These are phyloP conservation scores for Combretum micranthum DNA, from an alignment of 345 rosid species.

Conservation along the genomic window DNA sequence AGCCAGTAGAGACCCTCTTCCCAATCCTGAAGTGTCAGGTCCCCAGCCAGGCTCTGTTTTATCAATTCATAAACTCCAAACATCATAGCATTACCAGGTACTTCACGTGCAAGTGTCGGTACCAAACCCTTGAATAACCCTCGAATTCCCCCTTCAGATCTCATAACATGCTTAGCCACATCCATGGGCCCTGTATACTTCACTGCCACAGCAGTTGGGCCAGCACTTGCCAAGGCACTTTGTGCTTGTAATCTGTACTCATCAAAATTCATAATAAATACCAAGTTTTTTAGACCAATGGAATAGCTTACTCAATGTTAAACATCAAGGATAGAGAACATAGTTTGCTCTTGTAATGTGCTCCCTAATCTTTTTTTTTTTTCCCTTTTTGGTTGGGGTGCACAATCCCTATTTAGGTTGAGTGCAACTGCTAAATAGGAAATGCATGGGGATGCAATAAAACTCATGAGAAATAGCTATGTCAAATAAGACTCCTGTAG, in stretches of 20 bases:
- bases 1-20: slow-evolving; percentile 68
- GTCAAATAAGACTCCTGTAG: no score
- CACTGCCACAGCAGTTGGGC: slow-evolving; percentile 46
- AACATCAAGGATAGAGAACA: no score
- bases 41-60: slow-evolving; percentile 85
- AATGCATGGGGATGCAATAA: no score
- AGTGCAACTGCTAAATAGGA: no score
- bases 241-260: slow-evolving; percentile 88
- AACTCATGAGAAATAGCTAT: no score
- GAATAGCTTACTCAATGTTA: no score
- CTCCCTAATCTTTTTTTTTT: no score
- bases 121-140: slow-evolving; percentile 95
- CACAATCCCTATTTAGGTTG: no score
- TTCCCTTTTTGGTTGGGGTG: no score
- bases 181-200: slow-evolving; percentile 95
- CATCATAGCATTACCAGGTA: slow-evolving; percentile 93
- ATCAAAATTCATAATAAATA: slow-evolving; percentile 9
- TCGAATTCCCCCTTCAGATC: slow-evolving; percentile 72
- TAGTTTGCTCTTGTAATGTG: no score
- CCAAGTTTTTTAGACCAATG: not conserved
- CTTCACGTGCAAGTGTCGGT: slow-evolving; percentile 87
- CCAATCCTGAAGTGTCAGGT: slow-evolving; percentile 73
- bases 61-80: slow-evolving; percentile 80
- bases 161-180: slow-evolving; percentile 79
- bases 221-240: slow-evolving; percentile 52